Base-by-base conservation (phyloP, 148 eudicot species). In the Pouteria glomerata region DNA sequence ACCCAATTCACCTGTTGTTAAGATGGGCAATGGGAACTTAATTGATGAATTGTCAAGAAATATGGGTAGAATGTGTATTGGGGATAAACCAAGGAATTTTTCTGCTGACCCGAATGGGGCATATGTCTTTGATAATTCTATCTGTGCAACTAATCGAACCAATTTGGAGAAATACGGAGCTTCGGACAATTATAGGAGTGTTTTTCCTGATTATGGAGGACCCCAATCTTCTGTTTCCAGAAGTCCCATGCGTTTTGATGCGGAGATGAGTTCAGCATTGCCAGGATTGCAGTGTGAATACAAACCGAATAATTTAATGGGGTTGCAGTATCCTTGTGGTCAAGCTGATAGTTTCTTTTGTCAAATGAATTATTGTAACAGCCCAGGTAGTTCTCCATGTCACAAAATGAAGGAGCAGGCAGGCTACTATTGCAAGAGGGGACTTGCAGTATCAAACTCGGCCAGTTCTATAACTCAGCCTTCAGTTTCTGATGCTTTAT, bases 21-120 rank as follows among this genome's bases (percentile, higher is more conserved):
- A 83, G 47, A 63, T 48, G 19, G 47, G 5, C 44, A 57, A 29
- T 61, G 69, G 8, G 57, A 72, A 74, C 34, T 31, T 51, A 41
- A 35, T 66, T 61, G 76, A 71, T 70, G 76, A 76, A 39, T 48
- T 82, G 56, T 44, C 74, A n/a, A 64, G 60, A 35, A 64, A 63
- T 65, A 53, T 82, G 33, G 63, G 75, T 67, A 76, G 58, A 47
- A 64, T 82, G 76, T 66, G 51, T 74, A 62, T 79, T 65, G 39
- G 37, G 67, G 71, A 74, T 73, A 64, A 73, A 39, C 48, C 29
- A 41, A 77, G 68, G 50, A 58, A 45, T 41, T 51, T 69, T 2
- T 42, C 62, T 4, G 55, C 30, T 7, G 68, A 55, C 76, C 53
- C 50, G 1, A 77, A 77, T 65, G 72, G 78, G 41, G 26, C 50